Conservation (phyloP, 495 filamentous ascomycete genomes). For the Aspergillus sclerotiicarbonarius region DNA sequence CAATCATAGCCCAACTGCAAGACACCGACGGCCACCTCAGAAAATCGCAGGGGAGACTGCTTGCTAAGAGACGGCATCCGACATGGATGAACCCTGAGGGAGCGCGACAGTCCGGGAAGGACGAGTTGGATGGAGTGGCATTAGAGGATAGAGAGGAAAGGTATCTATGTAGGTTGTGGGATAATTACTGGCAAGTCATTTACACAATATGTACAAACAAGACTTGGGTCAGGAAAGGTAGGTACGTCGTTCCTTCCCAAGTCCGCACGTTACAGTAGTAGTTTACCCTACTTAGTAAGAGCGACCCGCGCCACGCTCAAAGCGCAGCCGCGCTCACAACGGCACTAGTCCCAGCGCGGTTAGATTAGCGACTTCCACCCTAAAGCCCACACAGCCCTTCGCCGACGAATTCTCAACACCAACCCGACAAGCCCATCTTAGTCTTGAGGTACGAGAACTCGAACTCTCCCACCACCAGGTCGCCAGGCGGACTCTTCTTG, state of each 20-base stretch:
- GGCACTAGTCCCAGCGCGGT: constrained; percentile 38
- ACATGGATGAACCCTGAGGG: too few relatives aligned
- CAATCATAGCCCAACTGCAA: not conserved
- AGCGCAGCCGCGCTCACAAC: constrained; percentile 14
- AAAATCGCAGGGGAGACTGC: not conserved
- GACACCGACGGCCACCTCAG: not conserved
- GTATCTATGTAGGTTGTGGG: too few relatives aligned
- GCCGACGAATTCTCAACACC: constrained; percentile 46
- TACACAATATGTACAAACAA: too few relatives aligned
- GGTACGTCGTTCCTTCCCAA: not conserved
- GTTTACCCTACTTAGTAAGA: not conserved
- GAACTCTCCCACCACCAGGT: constrained; percentile 33
- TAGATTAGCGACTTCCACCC: constrained; percentile 50
- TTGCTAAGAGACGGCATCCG: not conserved
- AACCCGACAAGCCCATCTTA: constrained; percentile 52
- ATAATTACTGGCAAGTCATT: too few relatives aligned
- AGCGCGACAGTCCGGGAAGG: too few relatives aligned
- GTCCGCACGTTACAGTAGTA: not conserved
- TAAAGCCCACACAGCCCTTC: constrained; percentile 51
- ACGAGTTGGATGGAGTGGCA: too few relatives aligned
- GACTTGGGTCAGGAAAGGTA: too few relatives aligned
- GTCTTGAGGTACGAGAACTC: constrained; percentile 46
- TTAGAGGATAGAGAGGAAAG: too few relatives aligned
- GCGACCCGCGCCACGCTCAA: constrained; percentile 15
- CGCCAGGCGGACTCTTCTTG: constrained; percentile 30